Conservation (phyloP, 257 asterid species). For the Solanum etuberosum region DNA sequence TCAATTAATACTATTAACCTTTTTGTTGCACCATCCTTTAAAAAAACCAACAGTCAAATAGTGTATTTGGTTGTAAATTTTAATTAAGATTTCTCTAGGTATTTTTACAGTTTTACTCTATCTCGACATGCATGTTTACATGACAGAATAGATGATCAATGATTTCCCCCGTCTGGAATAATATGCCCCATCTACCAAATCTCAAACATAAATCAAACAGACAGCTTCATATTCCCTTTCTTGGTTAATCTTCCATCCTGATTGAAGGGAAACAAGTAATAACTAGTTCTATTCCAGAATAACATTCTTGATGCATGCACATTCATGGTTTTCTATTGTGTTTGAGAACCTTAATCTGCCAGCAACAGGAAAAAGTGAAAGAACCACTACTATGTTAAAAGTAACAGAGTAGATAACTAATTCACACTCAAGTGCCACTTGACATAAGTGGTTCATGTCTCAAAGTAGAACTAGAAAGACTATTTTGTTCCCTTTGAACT, state of each 20-base stretch:
- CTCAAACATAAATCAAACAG: not conserved
- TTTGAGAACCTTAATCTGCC: not conserved
- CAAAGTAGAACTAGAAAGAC: not conserved
- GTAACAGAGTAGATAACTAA: not conserved
- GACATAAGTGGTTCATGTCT: not conserved
- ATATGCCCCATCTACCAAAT: not conserved
- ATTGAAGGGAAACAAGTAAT: not conserved
- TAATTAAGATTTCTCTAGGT: not conserved
- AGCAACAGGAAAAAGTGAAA: not conserved
- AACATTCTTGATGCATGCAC: not conserved
- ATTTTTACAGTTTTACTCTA: not conserved
- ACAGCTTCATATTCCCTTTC: not conserved
- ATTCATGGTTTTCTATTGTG: not conserved
- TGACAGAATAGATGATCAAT: not conserved
- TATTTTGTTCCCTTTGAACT: not conserved
- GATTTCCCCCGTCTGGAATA: not conserved
- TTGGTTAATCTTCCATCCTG: not conserved
- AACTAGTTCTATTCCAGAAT: not conserved
- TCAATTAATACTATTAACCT: not conserved
- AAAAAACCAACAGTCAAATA: not conserved
- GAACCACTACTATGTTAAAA: not conserved
- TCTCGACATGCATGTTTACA: not conserved
- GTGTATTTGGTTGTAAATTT: not conserved
- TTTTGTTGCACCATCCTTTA: not conserved
- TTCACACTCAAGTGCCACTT: not conserved